phyloP scores from a whole-genome alignment of 257 asterid species.

The Solanum paucissectum region DNA sequence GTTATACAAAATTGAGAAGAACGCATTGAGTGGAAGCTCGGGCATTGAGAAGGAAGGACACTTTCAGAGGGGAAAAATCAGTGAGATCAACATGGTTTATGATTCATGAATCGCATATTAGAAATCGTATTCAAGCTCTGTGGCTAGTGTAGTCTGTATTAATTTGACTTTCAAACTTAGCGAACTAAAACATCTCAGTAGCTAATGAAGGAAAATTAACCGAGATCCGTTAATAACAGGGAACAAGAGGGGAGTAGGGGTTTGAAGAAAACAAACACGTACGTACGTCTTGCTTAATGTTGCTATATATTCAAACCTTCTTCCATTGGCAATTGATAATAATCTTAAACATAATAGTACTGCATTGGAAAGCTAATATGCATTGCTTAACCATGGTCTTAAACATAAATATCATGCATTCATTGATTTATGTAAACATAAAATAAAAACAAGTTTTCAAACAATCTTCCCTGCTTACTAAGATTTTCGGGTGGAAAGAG shows the following conservation, averaged over 20 bases:
- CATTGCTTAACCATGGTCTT: not conserved
- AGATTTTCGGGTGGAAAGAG: not conserved
- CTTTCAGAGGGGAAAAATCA: not conserved
- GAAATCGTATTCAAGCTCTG: not conserved
- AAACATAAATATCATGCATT: not conserved
- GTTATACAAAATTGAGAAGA: not conserved
- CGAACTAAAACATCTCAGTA: not conserved
- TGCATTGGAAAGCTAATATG: not conserved
- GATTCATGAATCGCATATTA: not conserved
- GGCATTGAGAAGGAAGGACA: not conserved
- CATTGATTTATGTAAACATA: not conserved
- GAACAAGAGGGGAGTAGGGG: not conserved
- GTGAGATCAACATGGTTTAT: not conserved
- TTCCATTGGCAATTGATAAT: not conserved
- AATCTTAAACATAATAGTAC: not conserved
- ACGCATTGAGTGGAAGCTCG: not conserved
- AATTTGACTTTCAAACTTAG: not conserved
- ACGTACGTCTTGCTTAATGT: not conserved
- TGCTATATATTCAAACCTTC: not conserved
- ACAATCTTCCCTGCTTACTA: not conserved
- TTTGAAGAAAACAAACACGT: not conserved
- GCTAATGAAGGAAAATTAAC: not conserved
- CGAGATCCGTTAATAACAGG: not conserved
- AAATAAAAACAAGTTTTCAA: not conserved
- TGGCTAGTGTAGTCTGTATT: not conserved